These are phyloP conservation scores for Phylloporus rhodoxanthus DNA, from an alignment of 768 basidiomycete genomes.

Conservation along the genomic window DNA sequence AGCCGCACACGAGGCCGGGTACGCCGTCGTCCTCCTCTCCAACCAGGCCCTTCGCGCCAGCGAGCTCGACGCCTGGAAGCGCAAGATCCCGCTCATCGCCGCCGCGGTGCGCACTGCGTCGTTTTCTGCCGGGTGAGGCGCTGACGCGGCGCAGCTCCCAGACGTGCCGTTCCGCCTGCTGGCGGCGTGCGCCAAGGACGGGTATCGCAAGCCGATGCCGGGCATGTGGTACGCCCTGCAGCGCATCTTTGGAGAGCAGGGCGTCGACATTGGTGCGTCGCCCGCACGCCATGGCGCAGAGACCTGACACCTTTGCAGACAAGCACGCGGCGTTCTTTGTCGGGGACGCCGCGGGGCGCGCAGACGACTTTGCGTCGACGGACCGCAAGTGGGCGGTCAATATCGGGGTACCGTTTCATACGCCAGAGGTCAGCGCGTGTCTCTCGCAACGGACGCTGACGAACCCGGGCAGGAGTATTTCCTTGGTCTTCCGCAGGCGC, in stretches of 20 bases:
- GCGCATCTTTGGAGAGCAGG: constrained; percentile 50
- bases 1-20: constrained; percentile 57
- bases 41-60: constrained; percentile 63
- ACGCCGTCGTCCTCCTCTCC: constrained; percentile 68
- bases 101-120: constrained; percentile 40
- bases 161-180: constrained; percentile 71
- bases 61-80: constrained; percentile 61
- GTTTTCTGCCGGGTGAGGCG: background rate
- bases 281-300: too few species aligned
- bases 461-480: constrained; percentile 63
- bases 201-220: constrained; percentile 79
- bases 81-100: constrained; percentile 67
- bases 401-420: constrained; percentile 63
- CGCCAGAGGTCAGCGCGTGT: constrained; percentile 63
- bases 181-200: constrained; percentile 70
- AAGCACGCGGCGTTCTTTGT: constrained; percentile 66
- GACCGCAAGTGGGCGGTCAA: constrained; percentile 87
- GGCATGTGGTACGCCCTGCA: constrained; percentile 81
- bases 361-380: constrained; percentile 69
- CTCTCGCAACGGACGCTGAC: background rate
- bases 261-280: constrained; percentile 59
- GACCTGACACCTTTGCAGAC: constrained; percentile 42
- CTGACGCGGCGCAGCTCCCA: constrained; percentile 44
- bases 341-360: constrained; percentile 85
- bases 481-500: constrained; percentile 43